These are phyloP conservation scores for Nothophytophthora sp. DNA, from an alignment of 352 stramenopile species.

Conservation along the genomic window DNA sequence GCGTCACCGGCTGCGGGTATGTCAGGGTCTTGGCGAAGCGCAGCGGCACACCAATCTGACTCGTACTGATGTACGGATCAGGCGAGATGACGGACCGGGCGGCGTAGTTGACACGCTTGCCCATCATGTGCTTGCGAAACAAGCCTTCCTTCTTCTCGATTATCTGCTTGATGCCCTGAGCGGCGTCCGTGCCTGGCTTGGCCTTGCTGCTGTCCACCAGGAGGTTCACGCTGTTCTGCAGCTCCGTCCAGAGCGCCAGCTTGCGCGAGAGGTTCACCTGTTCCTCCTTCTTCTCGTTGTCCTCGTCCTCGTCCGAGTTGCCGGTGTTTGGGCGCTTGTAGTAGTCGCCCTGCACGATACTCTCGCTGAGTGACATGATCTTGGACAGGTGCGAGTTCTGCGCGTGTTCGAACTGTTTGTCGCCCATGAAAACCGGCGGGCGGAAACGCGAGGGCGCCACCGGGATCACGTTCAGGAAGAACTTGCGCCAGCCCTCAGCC, in stretches of 20 bases:
- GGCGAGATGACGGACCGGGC: constrained; percentile 99
- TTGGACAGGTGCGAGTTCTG: constrained; percentile 97
- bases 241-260: constrained; percentile 96
- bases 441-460: constrained; percentile 98
- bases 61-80: constrained; percentile 99
- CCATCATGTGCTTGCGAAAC: constrained; percentile 98
- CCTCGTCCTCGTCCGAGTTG: constrained; percentile 60
- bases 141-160: constrained; percentile 99
- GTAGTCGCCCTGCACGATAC: constrained; percentile 80
- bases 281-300: constrained; percentile 44
- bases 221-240: constrained; percentile 94
- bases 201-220: constrained; percentile 85
- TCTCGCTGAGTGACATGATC: constrained; percentile 93
- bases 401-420: constrained; percentile 97
- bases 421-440: constrained; percentile 96
- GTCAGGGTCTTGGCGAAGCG: constrained; percentile 98
- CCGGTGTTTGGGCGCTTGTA: constrained; percentile 50
- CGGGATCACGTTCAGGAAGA: constrained; percentile 96
- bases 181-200: constrained; percentile 60
- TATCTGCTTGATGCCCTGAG: constrained; percentile 96
- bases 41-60: constrained; percentile 99
- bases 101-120: constrained; percentile 99
- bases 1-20: constrained; percentile 98
- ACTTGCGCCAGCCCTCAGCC: constrained; percentile 90
- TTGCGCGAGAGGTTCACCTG: constrained; percentile 89